Evolutionary conservation across 164 flowering plant genomes (phyloP).

Genomic region (Paratinospora sagittata): DNA sequence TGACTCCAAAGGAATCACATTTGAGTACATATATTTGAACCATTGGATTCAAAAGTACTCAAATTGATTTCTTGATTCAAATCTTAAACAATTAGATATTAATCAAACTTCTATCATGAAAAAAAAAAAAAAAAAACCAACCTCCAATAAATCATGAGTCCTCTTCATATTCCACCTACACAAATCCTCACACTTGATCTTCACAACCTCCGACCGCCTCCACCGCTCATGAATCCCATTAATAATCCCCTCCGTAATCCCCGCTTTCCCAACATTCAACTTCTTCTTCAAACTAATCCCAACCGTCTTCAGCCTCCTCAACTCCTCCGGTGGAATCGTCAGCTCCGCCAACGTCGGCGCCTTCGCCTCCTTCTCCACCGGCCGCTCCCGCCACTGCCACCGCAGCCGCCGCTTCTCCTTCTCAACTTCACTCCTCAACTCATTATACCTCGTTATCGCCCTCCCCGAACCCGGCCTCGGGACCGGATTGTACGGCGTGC

Average conservation of each 20-base stretch:
- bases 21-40: not conserved
- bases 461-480: conserved; percentile 64
- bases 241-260: conserved; percentile 91
- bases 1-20: not conserved
- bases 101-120: not conserved
- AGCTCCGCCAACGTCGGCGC: conserved; percentile 77
- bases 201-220: conserved; percentile 75
- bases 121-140: conserved; percentile 11
- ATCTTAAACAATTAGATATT: too few relatives aligned
- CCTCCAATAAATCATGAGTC: conserved; percentile 92
- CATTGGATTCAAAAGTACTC: not conserved
- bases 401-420: conserved; percentile 24
- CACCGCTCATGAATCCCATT: conserved; percentile 95
- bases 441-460: conserved; percentile 40
- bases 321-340: conserved; percentile 45
- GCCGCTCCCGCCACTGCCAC: too few relatives aligned
- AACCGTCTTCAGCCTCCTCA: conserved; percentile 50
- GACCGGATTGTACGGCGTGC: conserved; percentile 73
- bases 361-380: conserved; percentile 19
- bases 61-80: not conserved
- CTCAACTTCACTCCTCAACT: conserved; percentile 39
- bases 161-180: conserved; percentile 85
- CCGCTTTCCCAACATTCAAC: conserved; percentile 84
- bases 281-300: conserved; percentile 60
- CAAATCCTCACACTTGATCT: conserved; percentile 74